Evolutionary conservation across 129 eudicot species (phyloP).

Genomic region (Lactuca saligna): DNA sequence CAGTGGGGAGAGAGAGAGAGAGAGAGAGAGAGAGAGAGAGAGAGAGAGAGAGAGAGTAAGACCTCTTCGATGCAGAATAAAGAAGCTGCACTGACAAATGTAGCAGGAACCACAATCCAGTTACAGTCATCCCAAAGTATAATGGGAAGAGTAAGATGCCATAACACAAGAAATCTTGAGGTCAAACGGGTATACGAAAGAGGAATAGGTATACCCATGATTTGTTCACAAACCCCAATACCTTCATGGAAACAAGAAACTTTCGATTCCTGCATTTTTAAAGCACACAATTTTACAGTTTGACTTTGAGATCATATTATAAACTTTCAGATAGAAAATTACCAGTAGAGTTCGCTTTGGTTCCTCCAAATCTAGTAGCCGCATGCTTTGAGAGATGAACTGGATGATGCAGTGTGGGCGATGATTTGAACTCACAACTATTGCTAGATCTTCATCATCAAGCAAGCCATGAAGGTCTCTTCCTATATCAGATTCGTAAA

Average conservation of each 20-base stretch:
- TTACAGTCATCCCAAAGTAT: slow-evolving; percentile 99
- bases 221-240: slow-evolving; percentile 83
- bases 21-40: slow-evolving; percentile 17
- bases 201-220: slow-evolving; percentile 85
- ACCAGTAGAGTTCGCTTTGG: slow-evolving; percentile 64
- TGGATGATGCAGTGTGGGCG: slow-evolving; percentile 91
- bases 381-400: slow-evolving; percentile 83
- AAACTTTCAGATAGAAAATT: slow-evolving; percentile 15
- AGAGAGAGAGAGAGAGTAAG: slow-evolving; percentile 21
- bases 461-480: slow-evolving; percentile 64
- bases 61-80: slow-evolving; percentile 99
- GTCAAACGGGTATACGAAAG: slow-evolving; percentile 94
- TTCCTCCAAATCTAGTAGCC: slow-evolving; percentile 63
- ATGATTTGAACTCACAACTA: slow-evolving; percentile 73
- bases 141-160: slow-evolving; percentile 98
- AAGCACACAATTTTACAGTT: slow-evolving; percentile 1
- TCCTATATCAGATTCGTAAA: slow-evolving; percentile 67
- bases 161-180: slow-evolving; percentile 87
- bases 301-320: slow-evolving; percentile 18
- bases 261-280: slow-evolving; percentile 70
- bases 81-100: slow-evolving; percentile 94
- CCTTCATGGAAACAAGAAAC: slow-evolving; percentile 88
- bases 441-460: slow-evolving; percentile 74
- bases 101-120: slow-evolving; percentile 99
- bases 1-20: background rate